Percentiles rank a stretch among this genome's conserved stretches.
Conservation (phyloP, 345 rosid species). For the Aquilaria sinensis region DNA sequence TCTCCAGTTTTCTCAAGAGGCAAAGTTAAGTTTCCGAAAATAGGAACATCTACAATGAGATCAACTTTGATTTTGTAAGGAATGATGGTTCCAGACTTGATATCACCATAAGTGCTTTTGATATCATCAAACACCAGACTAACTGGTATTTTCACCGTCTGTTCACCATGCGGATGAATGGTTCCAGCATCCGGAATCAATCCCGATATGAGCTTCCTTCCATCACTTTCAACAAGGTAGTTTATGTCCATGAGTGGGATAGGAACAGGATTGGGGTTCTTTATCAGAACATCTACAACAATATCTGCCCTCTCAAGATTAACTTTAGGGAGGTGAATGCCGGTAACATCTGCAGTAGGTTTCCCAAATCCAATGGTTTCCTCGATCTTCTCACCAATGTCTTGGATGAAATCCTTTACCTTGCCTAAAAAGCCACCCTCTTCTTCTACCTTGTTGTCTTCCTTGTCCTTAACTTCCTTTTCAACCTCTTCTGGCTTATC, state of each 20-base stretch:
- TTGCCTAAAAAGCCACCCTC: conserved; percentile 81
- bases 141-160: conserved; percentile 83
- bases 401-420: conserved; percentile 92
- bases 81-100: conserved; percentile 82
- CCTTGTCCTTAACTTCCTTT: conserved; percentile 45
- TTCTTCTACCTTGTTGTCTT: conserved; percentile 50
- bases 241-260: conserved; percentile 80
- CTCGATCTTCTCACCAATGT: conserved; percentile 87
- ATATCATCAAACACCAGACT: conserved; percentile 78
- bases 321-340: conserved; percentile 66
- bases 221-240: conserved; percentile 85
- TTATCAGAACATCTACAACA: conserved; percentile 83
- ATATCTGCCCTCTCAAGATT: conserved; percentile 81
- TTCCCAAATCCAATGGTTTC: conserved; percentile 89
- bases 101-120: conserved; percentile 72
- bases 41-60: conserved; percentile 82
- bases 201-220: conserved; percentile 83
- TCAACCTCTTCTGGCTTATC: conserved; percentile 54
- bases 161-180: conserved; percentile 82
- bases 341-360: conserved; percentile 90
- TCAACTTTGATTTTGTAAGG: conserved; percentile 87
- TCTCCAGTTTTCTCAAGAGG: conserved; percentile 91
- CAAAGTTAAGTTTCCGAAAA: conserved; percentile 77
- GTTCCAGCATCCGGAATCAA: conserved; percentile 96
- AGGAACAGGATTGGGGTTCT: conserved; percentile 93